Percentiles rank a stretch among this genome's conserved stretches.
phyloP scores from a whole-genome alignment of 169 alveolate species.

The Eimeria maxima region DNA sequence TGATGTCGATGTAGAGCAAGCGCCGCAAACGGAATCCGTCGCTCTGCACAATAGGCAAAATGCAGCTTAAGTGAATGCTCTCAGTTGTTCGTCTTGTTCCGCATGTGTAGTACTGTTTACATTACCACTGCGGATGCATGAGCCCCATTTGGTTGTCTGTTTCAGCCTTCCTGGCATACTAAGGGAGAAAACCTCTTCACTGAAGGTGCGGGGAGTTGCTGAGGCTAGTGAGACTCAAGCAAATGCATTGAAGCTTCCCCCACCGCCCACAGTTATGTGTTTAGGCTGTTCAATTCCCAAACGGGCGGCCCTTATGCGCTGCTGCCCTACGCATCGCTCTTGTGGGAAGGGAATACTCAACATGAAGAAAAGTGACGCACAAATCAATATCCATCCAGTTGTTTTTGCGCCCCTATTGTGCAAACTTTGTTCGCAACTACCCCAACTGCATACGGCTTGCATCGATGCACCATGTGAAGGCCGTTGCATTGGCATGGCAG shows the following conservation, averaged over 20 bases:
- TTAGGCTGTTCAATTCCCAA: neutral
- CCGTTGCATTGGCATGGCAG: conserved; percentile 2
- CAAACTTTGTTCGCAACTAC: conserved; percentile 20
- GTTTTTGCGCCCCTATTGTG: neutral
- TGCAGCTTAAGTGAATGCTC: conserved; percentile 24
- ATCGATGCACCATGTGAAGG: conserved; percentile 11
- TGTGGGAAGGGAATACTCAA: neutral
- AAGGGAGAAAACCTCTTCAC: neutral
- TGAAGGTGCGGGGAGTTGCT: conserved; percentile 45
- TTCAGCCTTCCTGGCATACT: neutral
- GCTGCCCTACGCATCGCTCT: conserved; percentile 53
- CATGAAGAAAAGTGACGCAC: conserved; percentile 20
- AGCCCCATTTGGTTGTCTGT: neutral
- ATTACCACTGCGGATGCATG: neutral
- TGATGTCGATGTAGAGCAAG: conserved; percentile 15
- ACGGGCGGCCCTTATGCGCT: neutral
- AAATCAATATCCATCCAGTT: conserved; percentile 7
- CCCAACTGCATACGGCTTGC: neutral
- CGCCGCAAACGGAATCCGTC: conserved; percentile 2
- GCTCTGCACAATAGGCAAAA: conserved; percentile 8
- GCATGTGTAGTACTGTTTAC: neutral
- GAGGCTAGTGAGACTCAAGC: conserved; percentile 1
- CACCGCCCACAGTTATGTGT: conserved; percentile 3
- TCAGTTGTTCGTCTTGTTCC: neutral
- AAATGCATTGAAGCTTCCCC: neutral